Evolutionary conservation across 257 asterid genomes (phyloP), one percentile per base, ranked within the genome.

Genomic region (Jacaranda copaia): DNA sequence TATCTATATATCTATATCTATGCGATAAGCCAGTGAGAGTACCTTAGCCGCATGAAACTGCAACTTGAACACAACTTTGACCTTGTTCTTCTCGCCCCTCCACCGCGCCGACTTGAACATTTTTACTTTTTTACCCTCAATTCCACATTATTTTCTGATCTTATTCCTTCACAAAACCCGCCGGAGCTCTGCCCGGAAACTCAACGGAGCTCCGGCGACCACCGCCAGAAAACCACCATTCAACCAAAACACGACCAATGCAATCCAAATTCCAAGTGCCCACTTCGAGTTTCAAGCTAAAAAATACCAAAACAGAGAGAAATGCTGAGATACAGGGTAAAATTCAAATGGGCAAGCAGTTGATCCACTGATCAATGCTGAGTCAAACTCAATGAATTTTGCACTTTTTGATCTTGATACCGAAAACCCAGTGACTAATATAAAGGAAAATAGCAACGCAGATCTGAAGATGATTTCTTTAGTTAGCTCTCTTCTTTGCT

Each of bases 41-140:
- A 95, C 99, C 97, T 90, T 91, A 84, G 97, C 83, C 79, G 97
- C 99, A 91, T 89, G 99, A 85, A 93, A 96, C 86, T 89, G 97
- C 91, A 96, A 80, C 87, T 87, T 93, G 88, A 93, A 96, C 67
- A 83, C 95, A 79, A 86, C 93, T 84, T 89, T 96, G 91, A 96
- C 82, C 92, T 89, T 93, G 91, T 88, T 90, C 90, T 90, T 96
- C 77, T 96, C 98, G 81, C 91, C 86, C 87, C 92, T 90, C 99
- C 98, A 96, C 88, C 91, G 77, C 83, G 83, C 89, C 67, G 98
- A 82, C 92, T 89, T 89, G 68, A 96, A 93, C 99, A 96, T 96
- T 78, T 88, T 74, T 62, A 65, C 81, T 18, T 55, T 32, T 64
- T 75, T 12, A 64, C 85, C 76, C 78, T 83, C 91, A 85, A 81